Evolutionary conservation across 768 basidiomycete species (phyloP).

Genomic region (Aureoboletus auriporus): DNA sequence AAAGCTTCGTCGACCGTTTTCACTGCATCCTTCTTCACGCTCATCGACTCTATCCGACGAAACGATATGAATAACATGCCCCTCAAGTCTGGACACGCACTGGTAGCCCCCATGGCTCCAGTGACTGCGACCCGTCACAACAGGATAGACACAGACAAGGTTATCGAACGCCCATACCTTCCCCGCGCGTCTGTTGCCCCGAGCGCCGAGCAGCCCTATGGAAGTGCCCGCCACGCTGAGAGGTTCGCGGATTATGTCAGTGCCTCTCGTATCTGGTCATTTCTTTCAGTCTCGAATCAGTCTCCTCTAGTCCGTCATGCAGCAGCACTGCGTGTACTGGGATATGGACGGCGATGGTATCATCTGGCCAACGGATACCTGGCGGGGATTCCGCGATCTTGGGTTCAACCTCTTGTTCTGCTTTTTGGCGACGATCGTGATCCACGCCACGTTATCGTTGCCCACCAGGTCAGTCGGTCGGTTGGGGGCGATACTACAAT

Average conservation of each 20-base stretch:
- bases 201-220: slow-evolving; percentile 19
- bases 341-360: slow-evolving; percentile 39
- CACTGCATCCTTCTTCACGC: slow-evolving; percentile 14
- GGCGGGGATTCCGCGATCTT: slow-evolving; percentile 36
- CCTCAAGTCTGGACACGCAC: slow-evolving; percentile 15
- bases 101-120: slow-evolving; percentile 19
- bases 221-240: slow-evolving; percentile 17
- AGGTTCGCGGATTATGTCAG: slow-evolving; percentile 21
- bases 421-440: slow-evolving; percentile 31
- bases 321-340: slow-evolving; percentile 41
- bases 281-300: not conserved
- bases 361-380: slow-evolving; percentile 44
- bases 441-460: slow-evolving; percentile 35
- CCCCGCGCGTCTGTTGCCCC: slow-evolving; percentile 27
- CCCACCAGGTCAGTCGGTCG: slow-evolving; percentile 23
- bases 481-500: not conserved
- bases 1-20: slow-evolving; percentile 13
- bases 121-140: slow-evolving; percentile 15
- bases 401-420: slow-evolving; percentile 38
- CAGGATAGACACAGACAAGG: slow-evolving; percentile 25
- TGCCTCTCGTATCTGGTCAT: not conserved
- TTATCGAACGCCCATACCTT: slow-evolving; percentile 26
- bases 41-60: slow-evolving; percentile 17
- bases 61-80: slow-evolving; percentile 15
- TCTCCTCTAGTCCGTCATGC: slow-evolving; percentile 32